These are phyloP conservation scores for Candida ovalis DNA, from an alignment of 805 yeast species.

Conservation along the genomic window DNA sequence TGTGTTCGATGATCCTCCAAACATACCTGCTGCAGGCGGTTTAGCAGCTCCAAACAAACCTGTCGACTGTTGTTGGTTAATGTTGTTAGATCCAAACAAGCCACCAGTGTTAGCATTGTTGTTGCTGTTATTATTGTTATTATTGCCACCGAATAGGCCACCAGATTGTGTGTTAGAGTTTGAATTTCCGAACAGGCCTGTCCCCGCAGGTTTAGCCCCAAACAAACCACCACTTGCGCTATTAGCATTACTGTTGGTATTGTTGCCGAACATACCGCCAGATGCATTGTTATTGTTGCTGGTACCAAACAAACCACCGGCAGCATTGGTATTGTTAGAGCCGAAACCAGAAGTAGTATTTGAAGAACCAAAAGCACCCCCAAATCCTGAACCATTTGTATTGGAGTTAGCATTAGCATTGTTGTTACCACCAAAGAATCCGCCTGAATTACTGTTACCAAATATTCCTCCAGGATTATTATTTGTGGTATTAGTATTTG, in stretches of 20 bases:
- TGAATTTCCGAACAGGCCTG: conserved; percentile 8
- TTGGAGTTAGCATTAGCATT: conserved; percentile 10
- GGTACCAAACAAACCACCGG: conserved; percentile 26
- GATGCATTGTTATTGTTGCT: conserved; percentile 2
- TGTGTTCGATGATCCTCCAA: conserved; percentile 35
- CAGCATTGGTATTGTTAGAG: conserved; percentile 9
- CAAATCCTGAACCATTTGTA: conserved; percentile 13
- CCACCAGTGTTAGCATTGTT: conserved; percentile 26
- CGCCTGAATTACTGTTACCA: conserved; percentile 12
- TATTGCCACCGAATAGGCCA: conserved; percentile 32
- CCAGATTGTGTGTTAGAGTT: conserved; percentile 17
- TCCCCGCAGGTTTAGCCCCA: conserved; percentile 14
- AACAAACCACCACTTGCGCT: conserved; percentile 30
- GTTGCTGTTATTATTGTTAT: conserved; percentile 14
- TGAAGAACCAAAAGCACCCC: conserved; percentile 12
- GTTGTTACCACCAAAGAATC: conserved; percentile 25
- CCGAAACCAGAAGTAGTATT: conserved; percentile 22
- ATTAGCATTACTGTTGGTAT: conserved; percentile 11
- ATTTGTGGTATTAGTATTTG: conserved; percentile 16
- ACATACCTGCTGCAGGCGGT: conserved; percentile 34
- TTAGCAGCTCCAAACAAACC: conserved; percentile 33
- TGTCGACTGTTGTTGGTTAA: conserved; percentile 21
- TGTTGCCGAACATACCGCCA: conserved; percentile 25
- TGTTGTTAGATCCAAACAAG: conserved; percentile 27
- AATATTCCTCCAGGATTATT: conserved; percentile 7